Evolutionary conservation across 2,329 filamentous ascomycete species (phyloP).

Genomic region (Dactylella cylindrospora): DNA sequence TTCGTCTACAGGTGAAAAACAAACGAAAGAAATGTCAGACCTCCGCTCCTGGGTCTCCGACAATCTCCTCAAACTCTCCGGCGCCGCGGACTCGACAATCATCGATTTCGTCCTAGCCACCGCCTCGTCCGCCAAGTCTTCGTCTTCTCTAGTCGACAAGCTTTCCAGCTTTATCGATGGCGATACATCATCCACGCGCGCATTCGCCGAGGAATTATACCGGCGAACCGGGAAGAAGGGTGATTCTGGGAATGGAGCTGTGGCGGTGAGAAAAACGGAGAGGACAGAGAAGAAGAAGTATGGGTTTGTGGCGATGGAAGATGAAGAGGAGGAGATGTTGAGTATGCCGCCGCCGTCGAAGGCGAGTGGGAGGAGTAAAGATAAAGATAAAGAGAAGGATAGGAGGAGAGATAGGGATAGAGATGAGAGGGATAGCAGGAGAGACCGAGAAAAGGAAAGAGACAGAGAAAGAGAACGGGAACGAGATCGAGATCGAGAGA

Average conservation of each 20-base stretch:
- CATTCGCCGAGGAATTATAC: conserved; percentile 50
- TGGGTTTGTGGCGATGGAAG: conserved; percentile 68
- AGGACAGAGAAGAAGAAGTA: conserved; percentile 59
- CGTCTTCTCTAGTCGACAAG: conserved; percentile 57
- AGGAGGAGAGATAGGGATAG: conserved; percentile 47
- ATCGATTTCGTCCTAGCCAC: conserved; percentile 62
- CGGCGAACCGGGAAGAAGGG: conserved; percentile 46
- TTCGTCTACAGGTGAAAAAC: no score
- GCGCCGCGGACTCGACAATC: conserved; percentile 60
- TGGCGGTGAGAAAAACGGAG: conserved; percentile 18
- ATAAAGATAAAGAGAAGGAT: conserved; percentile 53
- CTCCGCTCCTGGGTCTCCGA: conserved; percentile 49
- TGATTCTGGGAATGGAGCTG: conserved; percentile 16
- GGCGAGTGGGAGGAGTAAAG: conserved; percentile 48
- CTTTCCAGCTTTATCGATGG: conserved; percentile 58
- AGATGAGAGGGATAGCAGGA: conserved; percentile 53
- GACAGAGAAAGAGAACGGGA: conserved; percentile 50
- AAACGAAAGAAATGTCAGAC: conserved; percentile 43
- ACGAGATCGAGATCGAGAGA: conserved; percentile 15
- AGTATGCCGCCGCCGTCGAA: conserved; percentile 49
- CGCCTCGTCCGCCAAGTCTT: conserved; percentile 57
- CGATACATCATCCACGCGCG: conserved; percentile 54
- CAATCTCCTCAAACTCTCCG: conserved; percentile 54
- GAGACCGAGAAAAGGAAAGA: conserved; percentile 52
- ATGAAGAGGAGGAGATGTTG: conserved; percentile 58